Base-by-base conservation (phyloP, 768 basidiomycete species). In the Kwoniella pini region DNA sequence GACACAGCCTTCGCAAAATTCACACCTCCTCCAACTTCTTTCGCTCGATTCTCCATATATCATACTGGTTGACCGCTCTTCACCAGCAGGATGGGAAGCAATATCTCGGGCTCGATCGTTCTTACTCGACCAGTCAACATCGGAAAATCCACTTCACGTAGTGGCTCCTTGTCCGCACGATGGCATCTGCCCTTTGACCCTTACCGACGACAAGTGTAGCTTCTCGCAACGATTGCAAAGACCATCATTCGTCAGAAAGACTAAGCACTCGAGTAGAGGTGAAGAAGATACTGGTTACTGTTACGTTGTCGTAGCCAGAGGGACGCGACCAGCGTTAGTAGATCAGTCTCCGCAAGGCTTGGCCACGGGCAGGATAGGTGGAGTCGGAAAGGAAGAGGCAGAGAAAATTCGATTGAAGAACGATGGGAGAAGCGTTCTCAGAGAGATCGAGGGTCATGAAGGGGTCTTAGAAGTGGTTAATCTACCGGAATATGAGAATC, bases 281-380 rank as follows among this genome's bases (percentile, higher is more conserved):
- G 89, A 94, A 64, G 92, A 95, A 77, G 89, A 95, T 67, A 84
- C 86, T 33, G 85, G 84, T 31, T 97, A 93, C 76, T 90, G 91
- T 17, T 99, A 99, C 75, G 84, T 96, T 48, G 89, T 92, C 28
- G 83, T 99, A 56, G 86, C 86, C 30, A 83, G 91, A 50, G 95
- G 94, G 2, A 64, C 80, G 27, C 82, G 94, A 58, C 92, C 92
- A 0, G 4, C 28, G 12, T 43, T 42, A 4, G 44, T 33, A 10
- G 24, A 12, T 4, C 12, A 33, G 1, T 5, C 36, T 15, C 30
- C 17, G 4, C 46, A 43, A 4, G 24, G 39, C 54, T 12, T 36
- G 30, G 28, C 64, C 21, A 48, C 49, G 9, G 72, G 77, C 0
- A 31, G 72, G 30, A 38, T 62, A 6, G 68, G 75, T 3, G 74